A percentile compares a stretch with the other conserved stretches of the same genome.
These are phyloP conservation scores for Penicillium robsamsonii DNA, from an alignment of 495 filamentous ascomycete species.

Conservation along the genomic window DNA sequence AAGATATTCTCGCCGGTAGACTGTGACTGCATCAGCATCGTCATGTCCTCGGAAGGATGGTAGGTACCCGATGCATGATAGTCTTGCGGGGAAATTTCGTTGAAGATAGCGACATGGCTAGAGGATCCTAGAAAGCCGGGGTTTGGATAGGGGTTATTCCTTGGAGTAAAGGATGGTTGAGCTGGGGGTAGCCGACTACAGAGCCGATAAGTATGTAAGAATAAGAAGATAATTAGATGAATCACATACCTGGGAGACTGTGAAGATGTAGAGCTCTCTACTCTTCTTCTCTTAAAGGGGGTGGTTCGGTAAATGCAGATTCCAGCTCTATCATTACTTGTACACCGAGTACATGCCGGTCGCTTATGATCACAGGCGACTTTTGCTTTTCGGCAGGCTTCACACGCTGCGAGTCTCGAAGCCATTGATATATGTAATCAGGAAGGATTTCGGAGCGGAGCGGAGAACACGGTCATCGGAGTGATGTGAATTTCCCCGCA, in stretches of 20 bases:
- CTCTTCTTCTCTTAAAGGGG: conserved; percentile 36
- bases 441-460: conserved; percentile 15
- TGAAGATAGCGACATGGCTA: conserved; percentile 43
- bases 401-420: conserved; percentile 35
- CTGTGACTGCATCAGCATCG: conserved; percentile 13
- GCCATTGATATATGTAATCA: conserved; percentile 19
- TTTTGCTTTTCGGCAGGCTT: conserved; percentile 43
- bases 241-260: conserved; percentile 6
- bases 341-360: conserved; percentile 41
- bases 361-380: conserved; percentile 42
- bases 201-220: conserved; percentile 10
- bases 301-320: conserved; percentile 41
- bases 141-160: conserved; percentile 40
- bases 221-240: conserved; percentile 1
- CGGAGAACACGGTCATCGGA: conserved; percentile 10
- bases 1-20: conserved; percentile 25
- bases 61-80: conserved; percentile 12
- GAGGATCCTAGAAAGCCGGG: conserved; percentile 44
- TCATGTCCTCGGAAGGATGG: conserved; percentile 1
- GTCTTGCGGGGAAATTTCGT: conserved; percentile 34
- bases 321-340: conserved; percentile 19
- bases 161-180: conserved; percentile 23
- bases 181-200: conserved; percentile 9
- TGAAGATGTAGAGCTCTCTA: conserved; percentile 18
- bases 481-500: background rate